Conservation (phyloP, 805 yeast species). For the Metschnikowia continentalis region DNA sequence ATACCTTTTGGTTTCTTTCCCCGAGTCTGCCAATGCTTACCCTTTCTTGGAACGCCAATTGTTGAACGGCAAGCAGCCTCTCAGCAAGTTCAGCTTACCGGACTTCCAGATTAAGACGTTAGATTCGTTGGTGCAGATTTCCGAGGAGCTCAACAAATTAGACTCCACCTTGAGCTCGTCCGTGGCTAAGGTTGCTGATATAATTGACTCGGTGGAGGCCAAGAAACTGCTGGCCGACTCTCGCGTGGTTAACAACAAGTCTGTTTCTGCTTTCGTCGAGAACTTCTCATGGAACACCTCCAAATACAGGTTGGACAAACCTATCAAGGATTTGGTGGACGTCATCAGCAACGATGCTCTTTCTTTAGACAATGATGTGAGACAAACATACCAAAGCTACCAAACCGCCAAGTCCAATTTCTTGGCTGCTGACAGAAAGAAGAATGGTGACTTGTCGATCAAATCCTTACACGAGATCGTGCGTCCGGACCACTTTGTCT, state of each 20-base stretch:
- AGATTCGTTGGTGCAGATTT: slow-evolving; percentile 84
- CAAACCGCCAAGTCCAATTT: slow-evolving; percentile 79
- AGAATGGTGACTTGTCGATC: slow-evolving; percentile 88
- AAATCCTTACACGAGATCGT: slow-evolving; percentile 89
- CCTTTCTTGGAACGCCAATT: slow-evolving; percentile 55
- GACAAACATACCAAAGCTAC: slow-evolving; percentile 68
- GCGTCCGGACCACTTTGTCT: slow-evolving; percentile 74
- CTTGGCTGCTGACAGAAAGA: slow-evolving; percentile 86
- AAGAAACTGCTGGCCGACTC: slow-evolving; percentile 22
- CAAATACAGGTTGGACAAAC: slow-evolving; percentile 79
- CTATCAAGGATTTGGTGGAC: slow-evolving; percentile 71
- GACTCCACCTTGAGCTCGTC: slow-evolving; percentile 75
- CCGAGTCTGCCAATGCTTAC: slow-evolving; percentile 45
- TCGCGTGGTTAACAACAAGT: slow-evolving; percentile 39
- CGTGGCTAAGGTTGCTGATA: slow-evolving; percentile 72
- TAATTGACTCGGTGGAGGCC: slow-evolving; percentile 43
- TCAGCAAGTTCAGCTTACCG: slow-evolving; percentile 63
- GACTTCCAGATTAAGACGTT: slow-evolving; percentile 91
- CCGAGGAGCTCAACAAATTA: slow-evolving; percentile 80
- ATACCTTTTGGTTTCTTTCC: slow-evolving; percentile 56
- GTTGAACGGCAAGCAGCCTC: slow-evolving; percentile 54
- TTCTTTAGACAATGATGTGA: slow-evolving; percentile 80
- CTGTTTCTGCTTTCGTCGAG: slow-evolving; percentile 63
- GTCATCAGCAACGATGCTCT: slow-evolving; percentile 71
- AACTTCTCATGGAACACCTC: slow-evolving; percentile 83